phyloP scores from a whole-genome alignment of 2,329 filamentous ascomycete genomes.

The Apiospora saccharicola region DNA sequence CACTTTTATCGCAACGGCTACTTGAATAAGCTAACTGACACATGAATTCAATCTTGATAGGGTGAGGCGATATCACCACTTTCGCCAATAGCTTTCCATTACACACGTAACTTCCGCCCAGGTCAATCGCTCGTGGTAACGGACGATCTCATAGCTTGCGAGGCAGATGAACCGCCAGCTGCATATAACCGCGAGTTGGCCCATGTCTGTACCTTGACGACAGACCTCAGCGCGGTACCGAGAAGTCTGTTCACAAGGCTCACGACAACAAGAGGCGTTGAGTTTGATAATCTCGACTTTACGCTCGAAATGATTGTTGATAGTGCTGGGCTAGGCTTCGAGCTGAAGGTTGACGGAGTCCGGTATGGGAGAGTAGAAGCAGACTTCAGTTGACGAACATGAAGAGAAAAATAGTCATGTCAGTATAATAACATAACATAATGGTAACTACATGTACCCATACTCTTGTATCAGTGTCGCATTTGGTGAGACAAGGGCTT shows the following conservation, averaged over 20 bases:
- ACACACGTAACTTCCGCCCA: conserved; percentile 83
- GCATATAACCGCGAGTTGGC: conserved; percentile 69
- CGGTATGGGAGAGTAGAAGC: conserved; percentile 80
- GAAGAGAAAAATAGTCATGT: not conserved
- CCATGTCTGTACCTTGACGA: conserved; percentile 82
- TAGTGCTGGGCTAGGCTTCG: conserved; percentile 78
- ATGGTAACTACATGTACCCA: no score
- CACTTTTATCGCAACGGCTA: not conserved
- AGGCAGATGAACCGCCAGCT: conserved; percentile 69
- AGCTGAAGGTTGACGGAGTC: conserved; percentile 80
- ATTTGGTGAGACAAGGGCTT: not conserved
- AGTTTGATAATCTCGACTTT: conserved; percentile 84
- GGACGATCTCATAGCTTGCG: conserved; percentile 81
- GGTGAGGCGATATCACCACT: conserved; percentile 78
- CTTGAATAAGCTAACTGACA: not conserved
- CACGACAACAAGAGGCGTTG: conserved; percentile 79
- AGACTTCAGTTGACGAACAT: conserved; percentile 68
- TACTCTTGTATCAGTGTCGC: not conserved
- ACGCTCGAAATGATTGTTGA: conserved; percentile 85
- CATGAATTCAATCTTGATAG: conserved; percentile 45
- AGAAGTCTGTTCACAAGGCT: conserved; percentile 75
- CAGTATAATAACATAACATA: not conserved
- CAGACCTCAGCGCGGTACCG: conserved; percentile 78
- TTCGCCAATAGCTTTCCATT: conserved; percentile 81
- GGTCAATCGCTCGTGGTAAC: conserved; percentile 80